Conservation (phyloP, 805 yeast genomes). For the Candida stauntonica region DNA sequence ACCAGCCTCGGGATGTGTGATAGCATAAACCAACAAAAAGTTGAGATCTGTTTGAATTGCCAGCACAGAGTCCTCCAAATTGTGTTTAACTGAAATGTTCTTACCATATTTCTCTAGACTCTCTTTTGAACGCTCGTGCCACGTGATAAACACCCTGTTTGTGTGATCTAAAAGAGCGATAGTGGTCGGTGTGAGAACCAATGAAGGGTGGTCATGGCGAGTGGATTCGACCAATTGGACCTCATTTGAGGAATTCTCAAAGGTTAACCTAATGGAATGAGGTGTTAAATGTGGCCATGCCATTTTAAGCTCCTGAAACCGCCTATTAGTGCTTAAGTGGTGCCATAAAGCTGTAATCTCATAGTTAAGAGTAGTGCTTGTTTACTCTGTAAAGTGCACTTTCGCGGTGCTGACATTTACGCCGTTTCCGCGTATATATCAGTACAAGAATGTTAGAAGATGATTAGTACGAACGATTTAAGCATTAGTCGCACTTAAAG, state of each 20-base stretch:
- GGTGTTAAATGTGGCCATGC: conserved; percentile 11
- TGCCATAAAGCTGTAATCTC: too few species aligned
- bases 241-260: background rate
- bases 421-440: too few species aligned
- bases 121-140: conserved; percentile 31
- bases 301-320: too few species aligned
- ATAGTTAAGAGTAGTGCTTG: too few species aligned
- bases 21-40: conserved; percentile 35
- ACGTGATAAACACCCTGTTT: conserved; percentile 31
- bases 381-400: too few species aligned
- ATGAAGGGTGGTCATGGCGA: background rate
- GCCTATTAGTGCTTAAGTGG: too few species aligned
- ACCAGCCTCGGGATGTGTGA: conserved; percentile 10
- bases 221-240: conserved; percentile 4
- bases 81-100: conserved; percentile 29
- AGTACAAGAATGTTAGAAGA: too few species aligned
- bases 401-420: too few species aligned
- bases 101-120: conserved; percentile 37
- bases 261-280: background rate
- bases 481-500: too few species aligned
- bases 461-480: too few species aligned
- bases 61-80: conserved; percentile 25
- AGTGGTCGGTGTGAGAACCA: conserved; percentile 30
- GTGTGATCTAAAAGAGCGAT: conserved; percentile 31
- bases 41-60: conserved; percentile 33